Conservation (phyloP, 305 asterid species). For the Solanum hybrid region DNA sequence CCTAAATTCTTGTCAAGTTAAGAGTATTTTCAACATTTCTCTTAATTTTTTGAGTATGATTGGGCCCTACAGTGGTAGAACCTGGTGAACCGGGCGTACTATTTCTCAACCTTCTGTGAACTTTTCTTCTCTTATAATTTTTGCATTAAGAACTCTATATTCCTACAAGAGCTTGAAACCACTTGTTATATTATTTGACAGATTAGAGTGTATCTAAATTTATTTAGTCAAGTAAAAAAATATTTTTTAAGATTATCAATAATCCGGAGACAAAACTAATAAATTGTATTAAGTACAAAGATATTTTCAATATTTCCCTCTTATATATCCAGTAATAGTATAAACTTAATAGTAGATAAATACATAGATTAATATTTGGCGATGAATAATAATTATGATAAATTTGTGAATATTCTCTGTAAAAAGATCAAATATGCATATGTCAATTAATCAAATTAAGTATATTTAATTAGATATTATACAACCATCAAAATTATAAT, state of each 20-base stretch:
- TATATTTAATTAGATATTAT: neutral
- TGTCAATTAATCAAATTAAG: neutral
- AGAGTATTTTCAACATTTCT: too few relatives aligned
- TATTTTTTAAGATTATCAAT: too few relatives aligned
- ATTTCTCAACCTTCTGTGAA: too few relatives aligned
- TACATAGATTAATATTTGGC: neutral
- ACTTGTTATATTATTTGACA: too few relatives aligned
- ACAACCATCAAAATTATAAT: neutral
- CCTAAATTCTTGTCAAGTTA: rapidly evolving
- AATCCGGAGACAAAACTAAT: too few relatives aligned
- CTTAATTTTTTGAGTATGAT: too few relatives aligned
- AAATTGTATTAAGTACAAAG: too few relatives aligned
- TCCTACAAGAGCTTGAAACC: rapidly evolving
- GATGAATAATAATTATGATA: neutral
- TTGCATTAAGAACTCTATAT: neutral
- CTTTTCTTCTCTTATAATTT: too few relatives aligned
- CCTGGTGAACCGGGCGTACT: too few relatives aligned
- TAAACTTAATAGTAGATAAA: neutral
- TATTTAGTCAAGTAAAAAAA: too few relatives aligned
- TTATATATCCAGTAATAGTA: neutral
- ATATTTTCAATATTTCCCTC: too few relatives aligned
- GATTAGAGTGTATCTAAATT: rapidly evolving
- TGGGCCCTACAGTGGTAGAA: too few relatives aligned
- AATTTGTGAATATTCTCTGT: neutral
- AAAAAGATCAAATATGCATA: neutral